Percentiles rank a stretch among this genome's conserved stretches.
Conservation (phyloP, 805 yeast species). For the Torulaspora microellipsoides region DNA sequence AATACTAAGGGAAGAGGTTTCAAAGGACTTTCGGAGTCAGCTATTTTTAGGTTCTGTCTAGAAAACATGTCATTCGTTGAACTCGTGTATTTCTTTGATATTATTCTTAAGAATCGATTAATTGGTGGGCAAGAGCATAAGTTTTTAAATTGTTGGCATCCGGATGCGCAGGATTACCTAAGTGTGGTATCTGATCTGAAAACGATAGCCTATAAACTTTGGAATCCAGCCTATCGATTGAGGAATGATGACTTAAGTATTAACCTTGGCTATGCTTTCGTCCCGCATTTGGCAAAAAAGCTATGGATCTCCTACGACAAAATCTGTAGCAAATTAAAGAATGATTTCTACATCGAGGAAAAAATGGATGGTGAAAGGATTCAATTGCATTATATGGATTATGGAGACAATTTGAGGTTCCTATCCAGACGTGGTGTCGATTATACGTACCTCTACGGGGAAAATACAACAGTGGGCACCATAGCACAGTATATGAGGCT, state of each 20-base stretch:
- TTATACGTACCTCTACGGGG: conserved; percentile 67
- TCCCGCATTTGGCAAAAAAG: conserved; percentile 71
- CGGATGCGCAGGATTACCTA: conserved; percentile 63
- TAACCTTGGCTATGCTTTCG: conserved; percentile 44
- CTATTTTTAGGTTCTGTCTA: conserved; percentile 46
- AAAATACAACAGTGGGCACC: conserved; percentile 44
- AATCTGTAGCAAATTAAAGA: conserved; percentile 43
- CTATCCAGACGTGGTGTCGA: conserved; percentile 66
- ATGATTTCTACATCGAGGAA: conserved; percentile 71
- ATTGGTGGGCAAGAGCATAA: conserved; percentile 57
- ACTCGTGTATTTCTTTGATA: conserved; percentile 62
- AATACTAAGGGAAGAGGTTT: conserved; percentile 17
- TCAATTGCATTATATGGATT: conserved; percentile 60
- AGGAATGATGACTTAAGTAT: conserved; percentile 37
- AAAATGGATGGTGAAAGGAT: conserved; percentile 92
- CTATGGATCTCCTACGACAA: conserved; percentile 46
- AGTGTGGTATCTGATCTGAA: conserved; percentile 62
- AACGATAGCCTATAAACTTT: conserved; percentile 53
- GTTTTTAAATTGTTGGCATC: conserved; percentile 65
- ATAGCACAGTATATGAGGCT: conserved; percentile 48
- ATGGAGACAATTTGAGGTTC: conserved; percentile 37
- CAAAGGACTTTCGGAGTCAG: conserved; percentile 23
- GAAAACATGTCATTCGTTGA: conserved; percentile 56
- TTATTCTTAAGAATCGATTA: conserved; percentile 55
- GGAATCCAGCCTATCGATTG: conserved; percentile 46